Conservation (phyloP, 148 eudicot genomes). For the Cornus kousa region DNA sequence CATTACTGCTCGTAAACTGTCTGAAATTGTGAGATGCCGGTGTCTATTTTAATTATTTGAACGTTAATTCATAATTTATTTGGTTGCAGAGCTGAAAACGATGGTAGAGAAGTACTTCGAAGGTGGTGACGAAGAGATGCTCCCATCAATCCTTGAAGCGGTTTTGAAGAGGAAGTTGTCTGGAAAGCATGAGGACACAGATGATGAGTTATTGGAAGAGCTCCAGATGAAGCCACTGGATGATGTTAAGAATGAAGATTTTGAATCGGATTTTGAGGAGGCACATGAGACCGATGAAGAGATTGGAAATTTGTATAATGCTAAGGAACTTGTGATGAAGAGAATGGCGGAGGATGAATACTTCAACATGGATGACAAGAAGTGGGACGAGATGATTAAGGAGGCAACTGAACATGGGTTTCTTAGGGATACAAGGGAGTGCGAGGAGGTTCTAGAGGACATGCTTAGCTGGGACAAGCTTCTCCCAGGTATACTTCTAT, state of each 20-base stretch:
- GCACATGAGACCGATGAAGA: slow-evolving; percentile 63
- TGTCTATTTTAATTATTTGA: neutral
- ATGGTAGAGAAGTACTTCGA: slow-evolving; percentile 59
- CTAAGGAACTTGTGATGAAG: slow-evolving; percentile 45
- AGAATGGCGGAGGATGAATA: slow-evolving; percentile 51
- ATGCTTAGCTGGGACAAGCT: slow-evolving; percentile 87
- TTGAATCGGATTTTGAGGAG: slow-evolving; percentile 68
- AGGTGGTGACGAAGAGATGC: slow-evolving; percentile 54
- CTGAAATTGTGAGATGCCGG: neutral
- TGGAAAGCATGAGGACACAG: slow-evolving; percentile 75
- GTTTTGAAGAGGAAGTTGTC: slow-evolving; percentile 49
- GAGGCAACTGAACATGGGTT: slow-evolving; percentile 53
- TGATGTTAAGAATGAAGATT: slow-evolving; percentile 41
- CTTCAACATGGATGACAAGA: slow-evolving; percentile 71
- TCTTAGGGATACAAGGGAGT: slow-evolving; percentile 55
- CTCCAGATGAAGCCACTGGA: slow-evolving; percentile 42
- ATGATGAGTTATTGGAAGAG: slow-evolving; percentile 68
- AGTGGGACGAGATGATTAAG: slow-evolving; percentile 68
- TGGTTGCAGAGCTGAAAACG: slow-evolving; percentile 57
- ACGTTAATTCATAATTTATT: neutral
- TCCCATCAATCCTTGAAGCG: slow-evolving; percentile 54
- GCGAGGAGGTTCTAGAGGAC: slow-evolving; percentile 81
- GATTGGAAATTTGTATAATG: slow-evolving; percentile 52
- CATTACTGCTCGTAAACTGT: neutral
- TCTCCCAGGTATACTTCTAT: slow-evolving; percentile 63